phyloP scores from a whole-genome alignment of 176 grass and related monocot genomes.

The Raddia guianensis region DNA sequence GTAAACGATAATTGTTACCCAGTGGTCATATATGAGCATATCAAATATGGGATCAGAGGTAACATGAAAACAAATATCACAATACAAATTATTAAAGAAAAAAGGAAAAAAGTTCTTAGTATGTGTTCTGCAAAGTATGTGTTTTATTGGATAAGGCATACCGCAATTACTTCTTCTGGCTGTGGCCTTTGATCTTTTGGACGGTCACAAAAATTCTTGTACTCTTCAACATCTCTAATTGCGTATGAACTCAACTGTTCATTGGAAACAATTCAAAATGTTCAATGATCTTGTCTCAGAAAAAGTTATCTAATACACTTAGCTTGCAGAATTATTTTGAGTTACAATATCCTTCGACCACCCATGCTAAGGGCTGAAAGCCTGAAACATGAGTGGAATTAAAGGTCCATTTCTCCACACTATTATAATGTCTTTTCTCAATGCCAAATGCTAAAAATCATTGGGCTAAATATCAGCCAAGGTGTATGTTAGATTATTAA shows the following conservation, averaged over 20 bases:
- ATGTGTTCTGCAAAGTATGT: constrained; percentile 21
- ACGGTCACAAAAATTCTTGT: constrained; percentile 94
- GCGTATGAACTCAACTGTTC: constrained; percentile 94
- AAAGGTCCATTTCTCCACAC: neutral
- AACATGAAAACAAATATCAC: constrained; percentile 32
- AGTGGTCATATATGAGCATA: neutral
- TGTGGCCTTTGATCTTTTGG: constrained; percentile 81
- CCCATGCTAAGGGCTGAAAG: neutral
- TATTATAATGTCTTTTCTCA: constrained; percentile 10
- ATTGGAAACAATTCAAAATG: constrained; percentile 42
- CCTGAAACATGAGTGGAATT: neutral
- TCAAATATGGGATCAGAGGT: constrained; percentile 1
- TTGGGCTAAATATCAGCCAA: constrained; percentile 17
- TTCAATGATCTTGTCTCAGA: neutral
- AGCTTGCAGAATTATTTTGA: neutral
- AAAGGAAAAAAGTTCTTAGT: neutral
- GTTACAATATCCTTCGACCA: constrained; percentile 5
- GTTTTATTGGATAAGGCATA: constrained; percentile 50
- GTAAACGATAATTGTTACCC: neutral
- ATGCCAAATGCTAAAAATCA: constrained; percentile 1
- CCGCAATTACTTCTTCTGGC: constrained; percentile 94
- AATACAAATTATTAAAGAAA: neutral
- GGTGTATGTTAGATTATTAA: neutral
- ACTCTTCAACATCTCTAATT: constrained; percentile 94
- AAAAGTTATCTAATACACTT: constrained; percentile 27